Evolutionary conservation across 1,139 yeast genomes (phyloP), one percentile per base, ranked within the genome.

Genomic region (Protomyces arabidopsidicola): DNA sequence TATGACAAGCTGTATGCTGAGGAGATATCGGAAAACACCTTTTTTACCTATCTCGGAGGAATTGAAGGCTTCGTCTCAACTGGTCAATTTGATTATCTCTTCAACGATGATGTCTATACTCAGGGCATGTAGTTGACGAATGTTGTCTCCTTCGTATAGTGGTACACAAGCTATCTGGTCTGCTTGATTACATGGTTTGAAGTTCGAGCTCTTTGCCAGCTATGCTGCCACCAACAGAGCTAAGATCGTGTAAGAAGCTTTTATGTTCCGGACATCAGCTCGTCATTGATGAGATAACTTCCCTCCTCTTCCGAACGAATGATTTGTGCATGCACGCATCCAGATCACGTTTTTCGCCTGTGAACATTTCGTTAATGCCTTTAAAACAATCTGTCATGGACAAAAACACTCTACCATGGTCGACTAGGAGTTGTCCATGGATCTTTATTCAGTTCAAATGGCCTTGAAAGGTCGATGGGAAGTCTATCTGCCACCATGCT

Each of bases 1-100:
- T 93, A 93, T 74, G 97, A 91, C 72, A 90, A 91, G 74, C 90
- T 93, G 65, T 93, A 91, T 73, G 84, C 82, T 53, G 97, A 90
- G 75, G 98, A 93, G 74, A 87, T 84, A 57, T 83, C 83, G 70
- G 97, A 90, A 70, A 90, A 91, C 71, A 53, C 59, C 48, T 66
- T 60, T 42, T 88, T 53, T 20, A 53, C 42, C 14, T 60, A 60
- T 14, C 18, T 60, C 35, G 35, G 45, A 4, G 53, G 56, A 5
- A 20, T 52, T 9, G 62, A 58, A n/a, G 62, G 56, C 5, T 52
- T 51, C 36, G 56, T 42, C 14, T 12, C 56, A 6, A 34, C 52
- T 14, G 56, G 56, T n/a, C 45, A 58, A 9, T 58, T 58, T 36
- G 31, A 53, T 6, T 58, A 58, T 34, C 45, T 58, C 2, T 58